These are phyloP conservation scores for Phytophthora quininea DNA, from an alignment of 352 stramenopile species.

Conservation along the genomic window DNA sequence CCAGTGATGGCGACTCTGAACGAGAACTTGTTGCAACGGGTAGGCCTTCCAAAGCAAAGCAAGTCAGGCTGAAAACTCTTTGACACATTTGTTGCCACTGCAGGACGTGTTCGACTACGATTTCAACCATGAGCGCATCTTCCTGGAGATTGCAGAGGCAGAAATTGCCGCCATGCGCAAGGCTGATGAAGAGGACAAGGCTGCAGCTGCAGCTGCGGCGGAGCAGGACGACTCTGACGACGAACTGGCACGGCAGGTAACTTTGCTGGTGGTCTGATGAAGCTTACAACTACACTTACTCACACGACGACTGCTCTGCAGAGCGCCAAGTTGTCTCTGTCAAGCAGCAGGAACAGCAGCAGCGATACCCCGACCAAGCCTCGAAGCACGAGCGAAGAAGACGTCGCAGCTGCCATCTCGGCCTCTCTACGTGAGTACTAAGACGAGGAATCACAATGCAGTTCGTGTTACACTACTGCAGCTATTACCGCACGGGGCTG, in stretches of 20 bases:
- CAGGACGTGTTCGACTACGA: constrained; percentile 81
- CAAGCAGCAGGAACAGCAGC: constrained; percentile 37
- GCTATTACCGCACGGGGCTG: constrained; percentile 52
- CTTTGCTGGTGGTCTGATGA: not conserved
- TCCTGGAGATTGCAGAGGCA: constrained; percentile 67
- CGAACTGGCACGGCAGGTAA: constrained; percentile 51
- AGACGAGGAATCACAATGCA: not conserved
- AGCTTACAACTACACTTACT: constrained; percentile 4
- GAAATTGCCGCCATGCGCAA: constrained; percentile 62
- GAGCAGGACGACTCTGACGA: constrained; percentile 45
- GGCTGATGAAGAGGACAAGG: constrained; percentile 35
- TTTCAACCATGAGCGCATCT: constrained; percentile 70
- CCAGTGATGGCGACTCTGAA: constrained; percentile 49
- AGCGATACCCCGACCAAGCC: constrained; percentile 31
- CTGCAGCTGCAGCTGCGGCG: constrained; percentile 4
- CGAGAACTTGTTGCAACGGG: constrained; percentile 66
- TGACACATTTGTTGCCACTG: not conserved
- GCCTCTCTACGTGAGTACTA: constrained; percentile 73
- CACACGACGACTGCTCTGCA: constrained; percentile 5
- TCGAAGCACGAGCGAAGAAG: constrained; percentile 56
- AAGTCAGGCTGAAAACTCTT: not conserved
- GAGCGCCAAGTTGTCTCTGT: constrained; percentile 50
- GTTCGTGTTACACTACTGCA: not conserved
- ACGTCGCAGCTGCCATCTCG: constrained; percentile 68
- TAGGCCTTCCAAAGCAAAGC: constrained; percentile 13